Percentiles rank a stretch among this genome's conserved stretches.
phyloP scores from a whole-genome alignment of 108 stramenopile genomes.

The Conticribra guillardii region DNA sequence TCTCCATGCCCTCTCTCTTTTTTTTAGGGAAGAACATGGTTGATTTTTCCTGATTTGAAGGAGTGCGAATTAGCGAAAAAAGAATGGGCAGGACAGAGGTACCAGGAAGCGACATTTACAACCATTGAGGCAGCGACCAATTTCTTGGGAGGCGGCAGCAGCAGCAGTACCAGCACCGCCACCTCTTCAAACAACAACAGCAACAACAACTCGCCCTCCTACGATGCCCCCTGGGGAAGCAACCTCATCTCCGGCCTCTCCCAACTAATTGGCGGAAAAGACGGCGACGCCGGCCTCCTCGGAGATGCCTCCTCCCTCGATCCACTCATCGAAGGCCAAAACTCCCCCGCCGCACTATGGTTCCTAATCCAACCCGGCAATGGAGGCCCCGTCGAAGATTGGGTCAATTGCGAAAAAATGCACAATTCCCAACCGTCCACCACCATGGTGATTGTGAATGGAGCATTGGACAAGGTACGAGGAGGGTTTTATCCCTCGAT shows the following conservation, averaged over 20 bases:
- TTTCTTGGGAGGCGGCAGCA: conserved; percentile 25
- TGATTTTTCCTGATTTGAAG: conserved; percentile 84
- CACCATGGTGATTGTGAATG: conserved; percentile 74
- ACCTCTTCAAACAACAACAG: conserved; percentile 6
- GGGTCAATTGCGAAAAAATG: conserved; percentile 84
- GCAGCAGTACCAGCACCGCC: neutral
- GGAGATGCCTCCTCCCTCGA: conserved; percentile 69
- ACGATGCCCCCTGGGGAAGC: conserved; percentile 81
- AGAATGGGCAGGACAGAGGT: conserved; percentile 75
- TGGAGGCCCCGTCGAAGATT: conserved; percentile 91
- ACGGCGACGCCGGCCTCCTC: conserved; percentile 68
- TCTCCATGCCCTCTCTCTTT: too few relatives aligned
- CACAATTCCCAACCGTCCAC: conserved; percentile 1
- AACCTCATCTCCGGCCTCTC: conserved; percentile 67
- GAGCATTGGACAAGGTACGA: conserved; percentile 87
- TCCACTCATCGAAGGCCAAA: conserved; percentile 43
- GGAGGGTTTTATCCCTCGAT: conserved; percentile 81
- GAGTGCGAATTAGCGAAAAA: conserved; percentile 77
- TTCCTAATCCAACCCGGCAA: conserved; percentile 87
- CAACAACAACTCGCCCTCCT: conserved; percentile 13
- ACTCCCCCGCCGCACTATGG: conserved; percentile 44
- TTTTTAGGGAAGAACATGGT: conserved; percentile 48
- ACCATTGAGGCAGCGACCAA: conserved; percentile 79
- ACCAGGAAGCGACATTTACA: conserved; percentile 67
- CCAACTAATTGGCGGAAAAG: conserved; percentile 59